Evolutionary conservation across 2,329 filamentous ascomycete species (phyloP), one percentile per base, ranked within the genome.

Genomic region (Colletotrichum destructivum): DNA sequence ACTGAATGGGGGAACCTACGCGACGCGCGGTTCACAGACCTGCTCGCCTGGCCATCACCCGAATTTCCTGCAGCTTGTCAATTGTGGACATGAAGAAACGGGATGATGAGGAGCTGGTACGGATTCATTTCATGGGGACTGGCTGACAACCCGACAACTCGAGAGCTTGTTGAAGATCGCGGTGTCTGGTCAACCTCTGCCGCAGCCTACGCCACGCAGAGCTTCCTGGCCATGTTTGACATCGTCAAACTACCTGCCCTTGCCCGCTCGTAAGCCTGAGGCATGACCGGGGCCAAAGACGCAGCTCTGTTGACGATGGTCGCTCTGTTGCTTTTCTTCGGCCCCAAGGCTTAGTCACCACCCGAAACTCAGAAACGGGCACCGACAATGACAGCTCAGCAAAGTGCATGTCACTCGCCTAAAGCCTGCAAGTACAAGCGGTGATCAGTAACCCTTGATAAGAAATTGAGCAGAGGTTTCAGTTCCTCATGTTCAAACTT

Each of bases 171-270:
- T 70, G 62, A 63, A 51, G 69, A 68, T 62, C 63, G 63, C 68
- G 69, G 69, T 49, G 64, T 68, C 59, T 62, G 57, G n/a, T 66
- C 55, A 49, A 57, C 62, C 52, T 62, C 42, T 52, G 62, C 69
- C 63, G 35, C 31, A 35, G 8, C 31, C 31, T 35, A 35, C 31
- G 31, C 31, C 8, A 35, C 31, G 9, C 44, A 47, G 18, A 47
- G 44, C 44, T 57, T 57, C 11, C 35, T 51, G 40, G 55, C 54
- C 13, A 49, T 49, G 51, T 57, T 49, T 68, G 63, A 61, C 57
- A 54, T 44, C 61, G 57, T 69, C 59, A 57, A 42, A 68, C 49
- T 18, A 46, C 56, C 56, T 67, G 56, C 56, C 56, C 64, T 54
- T 62, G 56, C 56, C 63, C 59, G 49, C 42, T 55, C 46, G n/a